Conservation (phyloP, 2,329 filamentous ascomycete genomes). For the Lachnum nothofagi region DNA sequence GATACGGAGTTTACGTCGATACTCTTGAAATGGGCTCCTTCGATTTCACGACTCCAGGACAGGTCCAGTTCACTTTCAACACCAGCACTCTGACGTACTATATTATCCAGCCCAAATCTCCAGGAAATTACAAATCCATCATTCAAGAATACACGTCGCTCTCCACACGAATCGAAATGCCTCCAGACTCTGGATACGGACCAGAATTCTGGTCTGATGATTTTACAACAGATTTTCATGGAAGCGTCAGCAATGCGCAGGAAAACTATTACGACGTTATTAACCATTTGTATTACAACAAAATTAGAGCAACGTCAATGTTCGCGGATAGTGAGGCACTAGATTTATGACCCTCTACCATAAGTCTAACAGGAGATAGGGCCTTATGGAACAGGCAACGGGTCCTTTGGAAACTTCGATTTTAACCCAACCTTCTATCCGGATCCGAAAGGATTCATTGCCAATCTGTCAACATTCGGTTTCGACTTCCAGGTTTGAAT, state of each 20-base stretch:
- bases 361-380: conserved; percentile 6
- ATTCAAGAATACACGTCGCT: conserved; percentile 26
- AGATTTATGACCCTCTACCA: neutral
- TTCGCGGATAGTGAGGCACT: conserved; percentile 32
- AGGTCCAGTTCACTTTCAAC: conserved; percentile 32
- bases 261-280: conserved; percentile 35
- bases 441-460: conserved; percentile 30
- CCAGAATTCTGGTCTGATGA: conserved; percentile 36
- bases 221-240: conserved; percentile 34
- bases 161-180: conserved; percentile 30
- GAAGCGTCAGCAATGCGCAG: conserved; percentile 30
- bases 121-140: conserved; percentile 12
- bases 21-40: conserved; percentile 32
- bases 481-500: conserved; percentile 32
- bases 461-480: conserved; percentile 31
- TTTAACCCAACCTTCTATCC: conserved; percentile 35
- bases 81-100: conserved; percentile 30
- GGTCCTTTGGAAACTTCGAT: conserved; percentile 35
- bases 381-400: conserved; percentile 33
- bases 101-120: conserved; percentile 24
- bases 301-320: conserved; percentile 33
- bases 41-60: conserved; percentile 25
- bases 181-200: conserved; percentile 31
- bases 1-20: conserved; percentile 34
- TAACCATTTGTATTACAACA: conserved; percentile 30